phyloP scores from a whole-genome alignment of 257 asterid species.

The Solanum pinnatisectum region DNA sequence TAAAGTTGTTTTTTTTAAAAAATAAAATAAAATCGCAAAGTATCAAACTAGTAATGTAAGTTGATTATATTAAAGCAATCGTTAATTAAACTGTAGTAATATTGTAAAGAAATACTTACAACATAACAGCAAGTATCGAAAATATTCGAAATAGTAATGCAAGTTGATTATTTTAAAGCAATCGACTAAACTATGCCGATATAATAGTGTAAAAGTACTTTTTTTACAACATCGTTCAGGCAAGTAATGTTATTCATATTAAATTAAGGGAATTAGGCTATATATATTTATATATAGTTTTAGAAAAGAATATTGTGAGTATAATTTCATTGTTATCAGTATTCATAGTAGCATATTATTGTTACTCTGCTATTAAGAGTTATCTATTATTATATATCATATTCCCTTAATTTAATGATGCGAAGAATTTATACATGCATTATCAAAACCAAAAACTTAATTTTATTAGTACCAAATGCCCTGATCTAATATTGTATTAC shows the following conservation, averaged over 20 bases:
- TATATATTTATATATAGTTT: not conserved
- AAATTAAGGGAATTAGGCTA: not conserved
- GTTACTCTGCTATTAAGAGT: not conserved
- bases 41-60: not conserved
- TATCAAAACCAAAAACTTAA: not conserved
- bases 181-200: not conserved
- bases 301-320: not conserved
- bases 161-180: not conserved
- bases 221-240: too few relatives aligned
- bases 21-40: not conserved
- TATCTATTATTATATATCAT: not conserved
- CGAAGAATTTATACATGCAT: not conserved
- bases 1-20: not conserved
- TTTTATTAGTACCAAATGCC: not conserved
- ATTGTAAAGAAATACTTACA: not conserved
- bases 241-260: not conserved
- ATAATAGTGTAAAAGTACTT: accelerated
- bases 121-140: not conserved
- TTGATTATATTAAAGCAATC: not conserved
- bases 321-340: not conserved
- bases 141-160: not conserved
- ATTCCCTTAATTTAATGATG: not conserved
- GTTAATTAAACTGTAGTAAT: not conserved
- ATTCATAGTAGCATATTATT: not conserved
- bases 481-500: not conserved